These are phyloP conservation scores for Adansonia madagascariensis DNA, from an alignment of 441 rosid species.

Conservation along the genomic window DNA sequence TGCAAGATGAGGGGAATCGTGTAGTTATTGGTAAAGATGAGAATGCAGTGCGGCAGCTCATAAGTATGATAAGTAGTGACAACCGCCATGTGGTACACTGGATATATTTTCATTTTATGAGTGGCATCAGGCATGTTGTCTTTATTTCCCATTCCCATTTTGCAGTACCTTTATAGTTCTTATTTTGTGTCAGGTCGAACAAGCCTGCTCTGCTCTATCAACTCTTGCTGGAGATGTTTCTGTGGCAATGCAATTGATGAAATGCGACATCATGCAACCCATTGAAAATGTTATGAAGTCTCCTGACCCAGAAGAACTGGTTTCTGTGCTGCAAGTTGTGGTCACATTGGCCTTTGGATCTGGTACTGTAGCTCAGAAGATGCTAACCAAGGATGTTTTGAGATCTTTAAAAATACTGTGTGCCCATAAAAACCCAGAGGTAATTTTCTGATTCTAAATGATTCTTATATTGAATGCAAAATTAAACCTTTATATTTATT, in stretches of 20 bases:
- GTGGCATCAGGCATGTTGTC: conserved; percentile 8
- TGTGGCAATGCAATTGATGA: conserved; percentile 90
- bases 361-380: conserved; percentile 86
- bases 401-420: conserved; percentile 79
- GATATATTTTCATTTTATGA: conserved; percentile 29
- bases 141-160: conserved; percentile 21
- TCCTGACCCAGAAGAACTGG: conserved; percentile 69
- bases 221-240: conserved; percentile 91
- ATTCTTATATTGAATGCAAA: conserved; percentile 25
- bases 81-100: conserved; percentile 81
- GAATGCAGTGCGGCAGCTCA: conserved; percentile 97
- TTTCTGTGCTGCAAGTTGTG: conserved; percentile 88
- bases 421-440: conserved; percentile 82
- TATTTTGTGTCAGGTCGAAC: conserved; percentile 71
- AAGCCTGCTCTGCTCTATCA: conserved; percentile 94
- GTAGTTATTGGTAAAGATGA: conserved; percentile 92
- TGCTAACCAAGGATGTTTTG: conserved; percentile 81
- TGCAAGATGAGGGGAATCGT: conserved; percentile 94
- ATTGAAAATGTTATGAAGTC: conserved; percentile 83
- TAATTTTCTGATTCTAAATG: conserved; percentile 39
- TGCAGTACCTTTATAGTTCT: conserved; percentile 35
- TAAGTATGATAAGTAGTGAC: conserved; percentile 98
- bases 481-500: conserved; percentile 35
- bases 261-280: conserved; percentile 96
- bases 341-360: conserved; percentile 85